Conservation (phyloP, 2,329 filamentous ascomycete species). For the Phyllosticta paracitricarpa region DNA sequence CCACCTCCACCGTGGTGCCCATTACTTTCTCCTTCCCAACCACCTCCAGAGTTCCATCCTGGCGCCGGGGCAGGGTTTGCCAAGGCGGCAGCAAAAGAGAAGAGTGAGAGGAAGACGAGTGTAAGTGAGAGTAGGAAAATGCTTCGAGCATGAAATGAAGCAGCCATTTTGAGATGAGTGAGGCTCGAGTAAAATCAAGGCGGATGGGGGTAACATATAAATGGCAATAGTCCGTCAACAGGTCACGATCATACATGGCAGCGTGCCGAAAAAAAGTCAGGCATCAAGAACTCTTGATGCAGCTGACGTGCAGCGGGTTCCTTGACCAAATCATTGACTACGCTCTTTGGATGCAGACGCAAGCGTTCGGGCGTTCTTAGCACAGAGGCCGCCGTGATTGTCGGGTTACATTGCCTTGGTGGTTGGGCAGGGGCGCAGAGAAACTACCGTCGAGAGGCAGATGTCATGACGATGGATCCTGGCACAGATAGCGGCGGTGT, state of each 20-base stretch:
- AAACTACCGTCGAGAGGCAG: neutral
- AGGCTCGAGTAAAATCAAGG: neutral
- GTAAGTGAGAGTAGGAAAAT: neutral
- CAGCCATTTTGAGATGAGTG: neutral
- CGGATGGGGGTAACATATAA: neutral
- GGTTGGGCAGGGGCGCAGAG: neutral
- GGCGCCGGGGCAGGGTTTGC: neutral
- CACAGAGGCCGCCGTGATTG: neutral
- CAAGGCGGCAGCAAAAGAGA: neutral
- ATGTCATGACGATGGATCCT: neutral
- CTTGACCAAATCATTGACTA: neutral
- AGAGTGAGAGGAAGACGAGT: neutral
- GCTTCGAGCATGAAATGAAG: neutral
- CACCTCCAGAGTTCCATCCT: neutral
- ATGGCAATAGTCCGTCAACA: neutral
- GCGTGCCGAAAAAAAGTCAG: constrained; percentile 7
- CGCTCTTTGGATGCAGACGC: neutral
- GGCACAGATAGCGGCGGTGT: neutral
- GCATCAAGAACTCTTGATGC: constrained; percentile 3
- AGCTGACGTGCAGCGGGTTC: constrained; percentile 12
- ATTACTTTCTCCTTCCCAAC: neutral
- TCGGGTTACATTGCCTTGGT: neutral
- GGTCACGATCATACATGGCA: neutral
- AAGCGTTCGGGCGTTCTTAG: constrained; percentile 18
- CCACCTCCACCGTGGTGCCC: neutral